A percentile compares a stretch with the other conserved stretches of the same genome.
phyloP scores from a whole-genome alignment of 1,284 basidiomycete genomes.

The Malassezia furfur region DNA sequence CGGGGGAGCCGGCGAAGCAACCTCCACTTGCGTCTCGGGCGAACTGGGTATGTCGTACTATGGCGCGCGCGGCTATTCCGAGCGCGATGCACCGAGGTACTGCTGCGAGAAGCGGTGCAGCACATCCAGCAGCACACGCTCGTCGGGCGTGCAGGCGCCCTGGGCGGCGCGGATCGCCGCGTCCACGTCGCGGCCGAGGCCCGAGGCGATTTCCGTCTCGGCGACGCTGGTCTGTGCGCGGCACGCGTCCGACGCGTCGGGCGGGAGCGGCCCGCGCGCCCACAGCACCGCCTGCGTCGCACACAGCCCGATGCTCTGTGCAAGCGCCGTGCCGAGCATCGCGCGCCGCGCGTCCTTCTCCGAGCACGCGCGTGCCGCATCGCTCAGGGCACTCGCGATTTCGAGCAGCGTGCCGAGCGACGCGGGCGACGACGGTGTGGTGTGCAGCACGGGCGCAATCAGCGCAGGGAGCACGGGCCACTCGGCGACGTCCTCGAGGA shows the following conservation, averaged over 20 bases:
- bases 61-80: not conserved
- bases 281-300: conserved; percentile 14
- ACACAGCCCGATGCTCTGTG: conserved; percentile 12
- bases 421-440: conserved; percentile 24
- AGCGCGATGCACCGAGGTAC: not conserved
- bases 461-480: conserved; percentile 57
- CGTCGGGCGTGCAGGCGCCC: not conserved
- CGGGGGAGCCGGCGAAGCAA: too few species aligned
- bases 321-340: not conserved
- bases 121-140: not conserved
- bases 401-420: conserved; percentile 43
- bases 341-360: not conserved
- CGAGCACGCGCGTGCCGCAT: not conserved
- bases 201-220: conserved; percentile 11
- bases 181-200: conserved; percentile 14
- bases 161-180: conserved; percentile 14
- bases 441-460: conserved; percentile 26
- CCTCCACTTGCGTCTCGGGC: too few species aligned
- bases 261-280: conserved; percentile 4
- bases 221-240: conserved; percentile 1
- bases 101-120: not conserved
- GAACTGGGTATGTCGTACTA: too few species aligned
- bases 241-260: not conserved
- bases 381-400: conserved; percentile 1
- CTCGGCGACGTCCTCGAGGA: conserved; percentile 60